Percentiles rank a stretch among this genome's conserved stretches.
Conservation (phyloP, 202 grass and related monocot genomes). For the Zizania palustris region DNA sequence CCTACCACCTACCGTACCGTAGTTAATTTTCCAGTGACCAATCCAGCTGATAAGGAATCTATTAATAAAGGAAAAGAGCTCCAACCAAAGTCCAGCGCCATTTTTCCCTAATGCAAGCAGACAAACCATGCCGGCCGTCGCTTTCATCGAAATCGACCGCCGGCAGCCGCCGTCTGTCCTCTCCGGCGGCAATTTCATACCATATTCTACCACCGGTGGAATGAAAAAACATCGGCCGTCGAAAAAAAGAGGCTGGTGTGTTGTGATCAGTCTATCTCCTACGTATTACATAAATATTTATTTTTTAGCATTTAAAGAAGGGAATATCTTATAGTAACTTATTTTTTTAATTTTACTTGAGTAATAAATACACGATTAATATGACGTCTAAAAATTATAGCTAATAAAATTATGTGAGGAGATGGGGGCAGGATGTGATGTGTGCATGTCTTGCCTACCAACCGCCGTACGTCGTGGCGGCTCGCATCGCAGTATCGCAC, state of each 20-base stretch:
- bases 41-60: not conserved
- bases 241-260: not conserved
- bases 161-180: conserved; percentile 2
- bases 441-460: conserved; percentile 38
- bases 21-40: not conserved
- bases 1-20: not conserved
- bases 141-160: not conserved
- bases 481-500: not conserved
- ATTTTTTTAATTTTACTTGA: too few species aligned
- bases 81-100: not conserved
- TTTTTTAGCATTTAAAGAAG: too few species aligned
- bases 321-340: too few species aligned
- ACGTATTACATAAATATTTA: too few species aligned
- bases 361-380: too few species aligned
- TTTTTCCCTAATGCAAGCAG: not conserved
- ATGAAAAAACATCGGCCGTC: conserved; percentile 27
- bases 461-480: conserved; percentile 4
- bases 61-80: too few species aligned
- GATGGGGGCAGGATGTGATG: too few species aligned
- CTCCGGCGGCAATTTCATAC: conserved; percentile 8
- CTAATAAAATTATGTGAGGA: too few species aligned
- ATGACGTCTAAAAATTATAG: too few species aligned
- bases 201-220: conserved; percentile 22
- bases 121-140: conserved; percentile 10
- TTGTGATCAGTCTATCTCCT: too few species aligned